Percentiles rank a stretch among this genome's conserved stretches.
phyloP scores from a whole-genome alignment of 768 basidiomycete species.

The Kwoniella sp. region DNA sequence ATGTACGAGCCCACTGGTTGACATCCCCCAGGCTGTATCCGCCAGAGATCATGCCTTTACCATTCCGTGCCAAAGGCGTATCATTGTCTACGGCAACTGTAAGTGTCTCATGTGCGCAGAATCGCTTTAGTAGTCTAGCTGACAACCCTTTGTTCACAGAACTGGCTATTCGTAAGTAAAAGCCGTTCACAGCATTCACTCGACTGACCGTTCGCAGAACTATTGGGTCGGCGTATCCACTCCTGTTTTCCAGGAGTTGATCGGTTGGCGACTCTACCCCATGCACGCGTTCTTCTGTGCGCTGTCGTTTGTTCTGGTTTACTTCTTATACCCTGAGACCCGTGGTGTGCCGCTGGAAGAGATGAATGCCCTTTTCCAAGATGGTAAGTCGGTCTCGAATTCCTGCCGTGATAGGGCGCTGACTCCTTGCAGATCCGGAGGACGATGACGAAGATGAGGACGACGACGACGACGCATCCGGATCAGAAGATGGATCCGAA shows the following conservation, averaged over 20 bases:
- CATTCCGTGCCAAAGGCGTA: constrained; percentile 90
- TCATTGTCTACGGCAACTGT: constrained; percentile 83
- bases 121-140: not conserved
- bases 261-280: constrained; percentile 86
- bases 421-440: constrained; percentile 19
- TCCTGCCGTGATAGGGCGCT: not conserved
- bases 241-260: constrained; percentile 77
- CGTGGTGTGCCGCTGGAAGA: constrained; percentile 44
- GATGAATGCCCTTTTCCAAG: constrained; percentile 47
- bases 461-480: constrained; percentile 33
- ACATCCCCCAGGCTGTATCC: constrained; percentile 39
- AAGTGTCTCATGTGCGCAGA: constrained; percentile 9
- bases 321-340: constrained; percentile 49
- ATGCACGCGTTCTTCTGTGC: constrained; percentile 93
- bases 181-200: not conserved
- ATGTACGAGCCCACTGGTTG: too few relatives aligned
- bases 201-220: constrained; percentile 55
- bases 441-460: constrained; percentile 34
- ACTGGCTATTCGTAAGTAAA: constrained; percentile 54
- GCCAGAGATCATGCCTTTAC: constrained; percentile 74
- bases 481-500: constrained; percentile 30
- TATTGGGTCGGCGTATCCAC: constrained; percentile 84
- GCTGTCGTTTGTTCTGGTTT: constrained; percentile 69
- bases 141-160: constrained; percentile 42
- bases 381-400: constrained; percentile 19